Evolutionary conservation across 2,329 filamentous ascomycete species (phyloP), one percentile per base, ranked within the genome.

Genomic region (Allantophomopsis cytisporea): DNA sequence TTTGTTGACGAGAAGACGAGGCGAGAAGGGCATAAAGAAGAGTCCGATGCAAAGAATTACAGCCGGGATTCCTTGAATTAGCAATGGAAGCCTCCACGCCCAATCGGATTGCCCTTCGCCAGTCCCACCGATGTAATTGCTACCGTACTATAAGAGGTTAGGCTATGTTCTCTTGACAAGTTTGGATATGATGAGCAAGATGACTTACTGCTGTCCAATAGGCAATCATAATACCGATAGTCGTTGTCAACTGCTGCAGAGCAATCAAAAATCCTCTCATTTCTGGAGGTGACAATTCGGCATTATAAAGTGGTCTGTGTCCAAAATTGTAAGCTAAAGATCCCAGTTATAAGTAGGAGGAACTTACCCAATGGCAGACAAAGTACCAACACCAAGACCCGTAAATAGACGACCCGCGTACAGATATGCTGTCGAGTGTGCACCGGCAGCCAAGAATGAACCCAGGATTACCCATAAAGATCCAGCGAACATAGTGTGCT

Each of bases 191-290:
- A 8, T 28, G 23, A 10, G 3, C 23, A 28, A 6, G 8, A 6
- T 28, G 23, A 28, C 23, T 28, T 12, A 28, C 23, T 28, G 23
- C 23, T 12, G 64, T 53, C 61, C 63, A 65, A 50, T 62, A 64
- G 2, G 58, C 58, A 31, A 69, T 56, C 55, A 63, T 61, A 37
- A 72, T 68, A 16, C 67, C 68, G 23, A 71, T 59, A 2, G 67
- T 71, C 40, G 72, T 75, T 3, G 71, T 68, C 13, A 80, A 63
- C 43, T 77, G 75, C 40, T 80, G 75, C 14, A 80, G 61, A 5
- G 68, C 71, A 13, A 80, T 73, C 4, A 80, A 62, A 8, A 73
- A 67, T 31, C 76, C 77, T 42, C 76, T 62, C 17, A 79, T 64
- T 51, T 81, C 74, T 2, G 76, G 75, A 13, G 74, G 65, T 2